Evolutionary conservation across 2,329 filamentous ascomycete genomes (phyloP), one percentile per base, ranked within the genome.

Genomic region (Fusarium camptoceras): DNA sequence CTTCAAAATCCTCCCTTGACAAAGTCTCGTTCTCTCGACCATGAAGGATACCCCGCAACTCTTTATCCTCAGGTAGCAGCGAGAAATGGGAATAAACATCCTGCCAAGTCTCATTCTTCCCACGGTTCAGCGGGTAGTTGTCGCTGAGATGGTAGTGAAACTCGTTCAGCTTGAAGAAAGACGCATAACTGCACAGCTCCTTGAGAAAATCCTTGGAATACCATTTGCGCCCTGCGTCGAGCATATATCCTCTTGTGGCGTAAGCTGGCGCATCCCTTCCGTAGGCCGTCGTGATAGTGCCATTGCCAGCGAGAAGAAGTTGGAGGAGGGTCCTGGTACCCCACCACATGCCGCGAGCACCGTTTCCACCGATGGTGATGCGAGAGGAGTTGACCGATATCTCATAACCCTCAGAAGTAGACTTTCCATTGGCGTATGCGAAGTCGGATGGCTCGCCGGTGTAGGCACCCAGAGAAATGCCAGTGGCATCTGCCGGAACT

Each of bases 81-180:
- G 64, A 66, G 14, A 66, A 66, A 16, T 66, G 64, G 1, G 64
- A 66, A 30, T 66, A 66, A 0, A 66, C 64, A 9, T 55, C 41
- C 2, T 49, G 34, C 64, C 64, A 66, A 44, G 55, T 66, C 5
- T 66, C 62, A 2, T 66, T 66, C 15, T 66, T 66, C 9, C 64
- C 64, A 5, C 64, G 64, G 2, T 66, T 66, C 1, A 66, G 55
- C 4, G 64, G 64, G 24, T 66, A 66, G 7, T 66, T 66, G 10
- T 66, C 64, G 7, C 64, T 66, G 2, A 66, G 62, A 6, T 66
- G 64, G 2, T 66, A 66, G 1, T 66, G 64, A 9, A 66, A 66
- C 24, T 66, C 64, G 14, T 62, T 66, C 55, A 66, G 66, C n/a
- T 66, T 66, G 24, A 66, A 66, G 43, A 66, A 66, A 11, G 64